Conservation (phyloP, 805 yeast genomes). For the Myxozyma vanderwaltii region DNA sequence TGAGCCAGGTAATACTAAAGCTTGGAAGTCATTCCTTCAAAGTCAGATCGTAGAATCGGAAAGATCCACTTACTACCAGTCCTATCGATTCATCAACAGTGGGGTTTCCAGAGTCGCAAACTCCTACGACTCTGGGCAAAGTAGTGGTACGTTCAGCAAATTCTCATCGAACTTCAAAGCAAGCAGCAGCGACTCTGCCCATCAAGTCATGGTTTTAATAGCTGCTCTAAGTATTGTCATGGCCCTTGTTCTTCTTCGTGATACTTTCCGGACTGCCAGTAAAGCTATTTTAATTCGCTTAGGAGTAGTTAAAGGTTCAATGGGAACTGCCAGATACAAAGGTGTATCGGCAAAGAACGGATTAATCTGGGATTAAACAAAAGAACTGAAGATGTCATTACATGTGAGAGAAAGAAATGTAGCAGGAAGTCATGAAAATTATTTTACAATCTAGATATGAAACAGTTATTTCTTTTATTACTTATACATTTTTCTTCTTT, state of each 20-base stretch:
- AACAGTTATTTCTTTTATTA: no score
- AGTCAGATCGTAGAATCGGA: background rate
- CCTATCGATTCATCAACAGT: slow-evolving; percentile 2
- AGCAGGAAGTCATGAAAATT: no score
- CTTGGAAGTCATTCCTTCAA: background rate
- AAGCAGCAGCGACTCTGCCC: background rate
- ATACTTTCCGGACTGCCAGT: slow-evolving; percentile 8
- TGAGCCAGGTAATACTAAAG: background rate
- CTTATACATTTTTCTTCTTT: background rate
- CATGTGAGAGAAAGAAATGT: no score
- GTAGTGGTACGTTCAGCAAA: background rate
- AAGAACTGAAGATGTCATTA: no score
- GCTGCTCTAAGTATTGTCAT: background rate
- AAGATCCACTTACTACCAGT: background rate
- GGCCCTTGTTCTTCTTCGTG: slow-evolving; percentile 13
- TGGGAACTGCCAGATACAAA: slow-evolving; percentile 1
- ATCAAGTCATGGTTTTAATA: slow-evolving; percentile 4
- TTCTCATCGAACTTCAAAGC: background rate
- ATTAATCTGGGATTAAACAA: slow-evolving; percentile 3
- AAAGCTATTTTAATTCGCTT: background rate
- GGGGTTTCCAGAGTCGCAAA: background rate
- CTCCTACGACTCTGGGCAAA: no score
- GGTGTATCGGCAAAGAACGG: slow-evolving; percentile 15
- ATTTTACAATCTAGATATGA: no score
- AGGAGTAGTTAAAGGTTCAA: background rate